These are phyloP conservation scores for Phyllosticta paracitricarpa DNA, from an alignment of 2,329 filamentous ascomycete species.

Conservation along the genomic window DNA sequence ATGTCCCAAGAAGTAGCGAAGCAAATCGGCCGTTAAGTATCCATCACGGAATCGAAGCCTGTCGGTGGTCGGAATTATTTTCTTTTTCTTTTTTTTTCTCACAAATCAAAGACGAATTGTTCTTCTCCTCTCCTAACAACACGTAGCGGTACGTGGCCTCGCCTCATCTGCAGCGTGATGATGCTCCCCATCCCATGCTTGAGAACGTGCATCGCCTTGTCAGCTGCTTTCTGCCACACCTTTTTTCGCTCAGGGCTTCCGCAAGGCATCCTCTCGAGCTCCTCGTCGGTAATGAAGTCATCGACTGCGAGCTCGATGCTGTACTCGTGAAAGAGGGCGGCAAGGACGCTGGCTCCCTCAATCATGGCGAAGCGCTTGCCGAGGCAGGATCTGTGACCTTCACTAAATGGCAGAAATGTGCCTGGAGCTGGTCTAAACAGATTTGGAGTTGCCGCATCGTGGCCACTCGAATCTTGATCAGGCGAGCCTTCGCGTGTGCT, in stretches of 20 bases:
- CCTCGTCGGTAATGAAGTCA: slow-evolving; percentile 32
- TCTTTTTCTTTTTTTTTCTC: background rate
- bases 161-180: slow-evolving; percentile 61
- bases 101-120: slow-evolving; percentile 44
- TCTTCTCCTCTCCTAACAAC: slow-evolving; percentile 61
- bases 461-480: background rate
- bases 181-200: slow-evolving; percentile 47
- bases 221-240: slow-evolving; percentile 53
- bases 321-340: slow-evolving; percentile 45
- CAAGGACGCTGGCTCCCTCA: slow-evolving; percentile 44
- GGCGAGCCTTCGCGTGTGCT: background rate
- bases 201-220: slow-evolving; percentile 44
- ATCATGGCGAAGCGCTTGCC: slow-evolving; percentile 48
- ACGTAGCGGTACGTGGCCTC: slow-evolving; percentile 53
- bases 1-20: background rate
- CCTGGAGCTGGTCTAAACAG: slow-evolving; percentile 44
- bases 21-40: background rate
- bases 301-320: slow-evolving; percentile 61
- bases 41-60: background rate
- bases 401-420: slow-evolving; percentile 47
- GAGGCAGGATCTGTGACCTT: slow-evolving; percentile 45
- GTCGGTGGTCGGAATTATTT: too few species aligned
- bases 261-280: slow-evolving; percentile 28
- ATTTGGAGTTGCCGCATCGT: slow-evolving; percentile 39
- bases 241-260: slow-evolving; percentile 40